Evolutionary conservation across 1,284 basidiomycete species (phyloP).

Genomic region (Schizophyllum amplum): DNA sequence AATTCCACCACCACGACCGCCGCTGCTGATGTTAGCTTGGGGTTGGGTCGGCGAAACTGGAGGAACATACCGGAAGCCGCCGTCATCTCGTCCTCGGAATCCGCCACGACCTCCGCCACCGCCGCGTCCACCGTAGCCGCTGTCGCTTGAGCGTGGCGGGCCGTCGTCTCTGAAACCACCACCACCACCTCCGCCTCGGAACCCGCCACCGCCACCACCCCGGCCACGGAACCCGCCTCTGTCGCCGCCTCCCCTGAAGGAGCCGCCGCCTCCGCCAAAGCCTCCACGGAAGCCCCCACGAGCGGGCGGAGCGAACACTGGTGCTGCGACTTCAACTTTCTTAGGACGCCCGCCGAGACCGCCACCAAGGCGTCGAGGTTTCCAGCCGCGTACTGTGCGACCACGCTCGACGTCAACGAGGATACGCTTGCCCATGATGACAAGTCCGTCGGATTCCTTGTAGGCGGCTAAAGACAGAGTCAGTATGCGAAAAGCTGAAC

Average conservation of each 20-base stretch:
- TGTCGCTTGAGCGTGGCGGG: slow-evolving; percentile 17
- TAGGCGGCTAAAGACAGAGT: slow-evolving; percentile 64
- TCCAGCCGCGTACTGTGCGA: slow-evolving; percentile 97
- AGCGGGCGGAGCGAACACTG: slow-evolving; percentile 17
- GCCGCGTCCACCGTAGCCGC: slow-evolving; percentile 28
- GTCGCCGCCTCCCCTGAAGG: slow-evolving; percentile 14
- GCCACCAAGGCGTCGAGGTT: slow-evolving; percentile 90
- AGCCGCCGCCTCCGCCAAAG: slow-evolving; percentile 23
- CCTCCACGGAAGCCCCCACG: slow-evolving; percentile 32
- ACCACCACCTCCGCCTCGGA: slow-evolving; percentile 32
- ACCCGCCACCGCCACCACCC: slow-evolving; percentile 27
- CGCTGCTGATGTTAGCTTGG: slow-evolving; percentile 18
- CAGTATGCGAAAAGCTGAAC: slow-evolving; percentile 12
- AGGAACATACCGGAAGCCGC: slow-evolving; percentile 22
- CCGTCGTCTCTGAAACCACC: slow-evolving; percentile 24
- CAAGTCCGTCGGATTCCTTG: slow-evolving; percentile 98
- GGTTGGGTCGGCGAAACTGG: slow-evolving; percentile 3
- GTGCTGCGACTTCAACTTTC: slow-evolving; percentile 48
- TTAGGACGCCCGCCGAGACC: slow-evolving; percentile 95
- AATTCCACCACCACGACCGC: slow-evolving; percentile 29
- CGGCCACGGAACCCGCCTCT: slow-evolving; percentile 14
- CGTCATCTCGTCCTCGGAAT: slow-evolving; percentile 19
- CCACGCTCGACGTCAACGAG: slow-evolving; percentile 98
- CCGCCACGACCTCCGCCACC: slow-evolving; percentile 23
- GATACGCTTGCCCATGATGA: slow-evolving; percentile 91